Base-by-base conservation (phyloP, 2,329 filamentous ascomycete species). In the Exserohilum rostratum region DNA sequence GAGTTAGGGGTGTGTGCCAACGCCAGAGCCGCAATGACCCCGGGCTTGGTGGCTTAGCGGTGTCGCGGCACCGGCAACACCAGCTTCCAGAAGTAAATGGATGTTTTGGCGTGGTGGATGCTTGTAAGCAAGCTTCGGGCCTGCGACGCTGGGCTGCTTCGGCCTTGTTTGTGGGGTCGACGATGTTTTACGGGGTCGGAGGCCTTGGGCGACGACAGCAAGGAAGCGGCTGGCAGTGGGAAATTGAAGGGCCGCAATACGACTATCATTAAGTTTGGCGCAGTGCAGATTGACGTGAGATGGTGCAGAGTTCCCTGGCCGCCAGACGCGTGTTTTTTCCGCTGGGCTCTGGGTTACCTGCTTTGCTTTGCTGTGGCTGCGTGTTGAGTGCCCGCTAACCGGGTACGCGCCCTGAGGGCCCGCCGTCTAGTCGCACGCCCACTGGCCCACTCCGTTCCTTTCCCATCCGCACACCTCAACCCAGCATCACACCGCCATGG, bases 401-500 rank as follows among this genome's bases (percentile, higher is more conserved):
- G 51, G 43, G 50, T n/a, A 25, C 48, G 59, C 57, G 50, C 51
- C 42, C 38, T 48, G 40, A 45, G 31, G 15, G 51, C 35, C 54
- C 53, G 57, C 51, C 15, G 37, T 37, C 40, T 60, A 58, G 51
- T 45, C 46, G 33, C n/a, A 43, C 45, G 35, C 39, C 43, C 27
- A n/a, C 33, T 46, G 52, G 43, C 53, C 54, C 55, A 60, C 57
- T 54, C 52, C 18, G 37, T 46, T 44, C 55, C 50, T 55, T 49
- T 53, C 45, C 22, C 46, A 52, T 53, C 61, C 58, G 48, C 58
- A 57, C 53, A 49, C 57, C 47, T 59, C 45, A 46, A 51, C 53
- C 55, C 40, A 53, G 55, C 55, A 51, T 53, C 56, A 55, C 62
- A 61, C 62, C 62, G 57, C 57, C 43, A 46, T 55, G 57, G 46